phyloP scores from a whole-genome alignment of 2,329 filamentous ascomycete species.

The Paecilomyces fulvus region DNA sequence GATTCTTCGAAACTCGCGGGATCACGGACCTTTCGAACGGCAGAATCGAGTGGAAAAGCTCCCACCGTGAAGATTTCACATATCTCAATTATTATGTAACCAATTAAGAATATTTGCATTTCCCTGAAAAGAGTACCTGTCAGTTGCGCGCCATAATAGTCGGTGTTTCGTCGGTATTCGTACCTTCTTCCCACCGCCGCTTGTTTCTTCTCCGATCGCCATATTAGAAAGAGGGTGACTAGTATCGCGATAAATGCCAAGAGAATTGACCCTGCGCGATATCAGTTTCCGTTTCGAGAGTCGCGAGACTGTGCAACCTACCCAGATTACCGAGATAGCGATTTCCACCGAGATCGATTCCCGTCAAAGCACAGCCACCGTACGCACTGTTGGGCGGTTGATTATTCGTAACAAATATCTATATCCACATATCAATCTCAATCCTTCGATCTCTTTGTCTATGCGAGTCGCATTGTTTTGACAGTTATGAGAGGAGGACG shows the following conservation, averaged over 20 bases:
- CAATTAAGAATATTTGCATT: slow-evolving; percentile 87
- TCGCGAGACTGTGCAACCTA: slow-evolving; percentile 26
- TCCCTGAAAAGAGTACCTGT: slow-evolving; percentile 55
- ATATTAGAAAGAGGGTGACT: slow-evolving; percentile 58
- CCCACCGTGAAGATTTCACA: slow-evolving; percentile 97
- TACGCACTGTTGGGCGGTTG: slow-evolving; percentile 53
- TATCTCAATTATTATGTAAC: slow-evolving; percentile 79
- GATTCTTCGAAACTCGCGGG: neutral
- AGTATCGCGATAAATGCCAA: slow-evolving; percentile 70
- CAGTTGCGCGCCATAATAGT: neutral
- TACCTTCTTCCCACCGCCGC: slow-evolving; percentile 91
- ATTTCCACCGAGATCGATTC: slow-evolving; percentile 61
- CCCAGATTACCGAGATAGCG: slow-evolving; percentile 73
- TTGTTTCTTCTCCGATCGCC: slow-evolving; percentile 77
- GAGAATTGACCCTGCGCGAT: slow-evolving; percentile 67
- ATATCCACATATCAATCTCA: slow-evolving; percentile 11
- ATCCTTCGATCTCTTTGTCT: slow-evolving; percentile 2
- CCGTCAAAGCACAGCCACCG: slow-evolving; percentile 64
- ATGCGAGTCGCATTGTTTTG: neutral
- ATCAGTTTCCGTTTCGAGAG: slow-evolving; percentile 23
- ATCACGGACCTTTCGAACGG: slow-evolving; percentile 57
- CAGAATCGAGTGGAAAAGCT: slow-evolving; percentile 66
- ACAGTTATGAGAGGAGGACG: slow-evolving; percentile 26
- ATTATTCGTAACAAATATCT: slow-evolving; percentile 58
- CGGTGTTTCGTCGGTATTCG: slow-evolving; percentile 13